Evolutionary conservation across 306 rosid genomes (phyloP).

Genomic region (Cucumis hystrix): DNA sequence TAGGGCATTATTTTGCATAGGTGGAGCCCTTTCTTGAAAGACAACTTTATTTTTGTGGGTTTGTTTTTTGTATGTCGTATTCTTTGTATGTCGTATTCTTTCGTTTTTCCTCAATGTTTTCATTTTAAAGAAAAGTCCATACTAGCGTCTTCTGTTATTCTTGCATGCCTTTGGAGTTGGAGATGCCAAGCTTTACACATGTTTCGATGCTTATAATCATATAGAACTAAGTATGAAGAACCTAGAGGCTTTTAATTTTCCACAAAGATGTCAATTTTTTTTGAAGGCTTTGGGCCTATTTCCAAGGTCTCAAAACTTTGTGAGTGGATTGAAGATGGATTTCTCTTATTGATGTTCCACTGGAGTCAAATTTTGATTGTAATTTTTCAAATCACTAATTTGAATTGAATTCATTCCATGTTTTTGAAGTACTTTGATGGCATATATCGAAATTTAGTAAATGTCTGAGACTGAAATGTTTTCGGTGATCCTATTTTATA

Average conservation of each 20-base stretch:
- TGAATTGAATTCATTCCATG: not conserved
- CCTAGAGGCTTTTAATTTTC: not conserved
- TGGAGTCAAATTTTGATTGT: not conserved
- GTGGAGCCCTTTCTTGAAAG: too few relatives aligned
- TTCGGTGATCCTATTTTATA: constrained; percentile 6
- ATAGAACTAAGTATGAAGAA: not conserved
- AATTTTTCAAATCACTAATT: not conserved
- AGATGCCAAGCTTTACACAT: not conserved
- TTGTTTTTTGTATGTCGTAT: too few relatives aligned
- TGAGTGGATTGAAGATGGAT: not conserved
- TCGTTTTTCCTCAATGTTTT: too few relatives aligned
- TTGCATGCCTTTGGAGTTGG: not conserved
- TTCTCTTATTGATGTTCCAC: not conserved
- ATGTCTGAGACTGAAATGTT: not conserved
- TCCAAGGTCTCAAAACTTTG: not conserved
- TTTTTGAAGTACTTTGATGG: not conserved
- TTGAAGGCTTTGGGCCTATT: not conserved
- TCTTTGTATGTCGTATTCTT: too few relatives aligned
- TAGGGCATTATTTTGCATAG: too few relatives aligned
- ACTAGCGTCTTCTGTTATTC: not conserved
- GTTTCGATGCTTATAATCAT: not conserved
- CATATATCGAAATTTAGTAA: not conserved
- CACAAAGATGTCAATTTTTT: too few relatives aligned
- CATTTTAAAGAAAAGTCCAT: too few relatives aligned
- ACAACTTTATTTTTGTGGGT: too few relatives aligned